These are phyloP conservation scores for Salicornia ramosissima DNA, from an alignment of 148 eudicot genomes.

Conservation along the genomic window DNA sequence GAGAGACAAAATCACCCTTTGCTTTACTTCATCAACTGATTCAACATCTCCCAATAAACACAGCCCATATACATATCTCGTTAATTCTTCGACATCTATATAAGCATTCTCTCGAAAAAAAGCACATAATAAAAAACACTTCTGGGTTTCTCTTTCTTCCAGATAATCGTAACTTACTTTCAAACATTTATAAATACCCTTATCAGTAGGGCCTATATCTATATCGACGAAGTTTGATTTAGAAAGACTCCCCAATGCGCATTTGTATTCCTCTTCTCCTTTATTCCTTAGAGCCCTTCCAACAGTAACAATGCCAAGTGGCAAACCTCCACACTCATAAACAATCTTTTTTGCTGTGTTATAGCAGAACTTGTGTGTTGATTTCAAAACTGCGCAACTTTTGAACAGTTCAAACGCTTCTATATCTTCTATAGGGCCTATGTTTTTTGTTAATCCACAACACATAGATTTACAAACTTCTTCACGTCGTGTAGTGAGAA, in stretches of 20 bases:
- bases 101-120: constrained; percentile 1
- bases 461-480: neutral
- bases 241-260: neutral
- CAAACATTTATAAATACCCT: neutral
- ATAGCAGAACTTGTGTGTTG: no score
- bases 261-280: neutral
- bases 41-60: neutral
- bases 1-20: neutral
- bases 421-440: neutral
- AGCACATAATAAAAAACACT: constrained; percentile 1
- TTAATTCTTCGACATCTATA: neutral
- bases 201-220: constrained; percentile 11
- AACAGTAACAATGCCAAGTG: constrained; percentile 9
- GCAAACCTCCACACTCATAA: constrained; percentile 7
- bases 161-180: constrained; percentile 11
- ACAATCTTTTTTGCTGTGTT: neutral
- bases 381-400: neutral
- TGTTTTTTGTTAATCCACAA: neutral
- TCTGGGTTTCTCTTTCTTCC: neutral
- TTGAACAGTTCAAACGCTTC: neutral
- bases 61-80: neutral
- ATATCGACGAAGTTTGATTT: neutral
- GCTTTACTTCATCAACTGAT: neutral
- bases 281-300: constrained; percentile 7
- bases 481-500: neutral